Evolutionary conservation across 768 basidiomycete species (phyloP).

Genomic region (Cubamyces lactineus): DNA sequence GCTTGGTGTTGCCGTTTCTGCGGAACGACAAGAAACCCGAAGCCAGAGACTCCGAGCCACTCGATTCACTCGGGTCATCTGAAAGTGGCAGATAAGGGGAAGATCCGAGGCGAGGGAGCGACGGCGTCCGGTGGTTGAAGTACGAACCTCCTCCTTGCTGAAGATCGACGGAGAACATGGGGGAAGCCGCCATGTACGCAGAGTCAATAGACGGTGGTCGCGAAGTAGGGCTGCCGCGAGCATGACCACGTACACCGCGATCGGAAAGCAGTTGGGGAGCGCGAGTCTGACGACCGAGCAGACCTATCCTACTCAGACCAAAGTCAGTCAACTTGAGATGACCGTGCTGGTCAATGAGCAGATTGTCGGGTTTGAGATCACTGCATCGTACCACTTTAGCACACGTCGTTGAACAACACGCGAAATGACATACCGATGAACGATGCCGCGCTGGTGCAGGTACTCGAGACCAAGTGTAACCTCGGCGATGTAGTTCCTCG

Average conservation of each 20-base stretch:
- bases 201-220: conserved; percentile 84
- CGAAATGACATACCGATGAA: conserved; percentile 78
- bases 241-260: conserved; percentile 42
- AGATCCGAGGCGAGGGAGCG: conserved; percentile 60
- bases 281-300: conserved; percentile 94
- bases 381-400: conserved; percentile 45
- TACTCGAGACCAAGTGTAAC: conserved; percentile 95
- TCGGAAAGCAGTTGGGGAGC: conserved; percentile 48
- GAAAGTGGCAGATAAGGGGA: conserved; percentile 69
- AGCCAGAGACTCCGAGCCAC: conserved; percentile 72
- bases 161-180: conserved; percentile 62
- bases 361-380: conserved; percentile 96
- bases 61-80: conserved; percentile 89
- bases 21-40: conserved; percentile 54
- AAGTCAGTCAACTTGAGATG: conserved; percentile 99
- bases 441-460: conserved; percentile 92
- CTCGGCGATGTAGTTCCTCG: conserved; percentile 94
- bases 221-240: conserved; percentile 68
- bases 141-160: conserved; percentile 69
- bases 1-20: conserved; percentile 46
- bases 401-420: background rate
- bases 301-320: conserved; percentile 93
- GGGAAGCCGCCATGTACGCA: conserved; percentile 75
- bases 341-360: conserved; percentile 95
- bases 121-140: conserved; percentile 69